Base-by-base conservation (phyloP, 2,329 filamentous ascomycete species). In the Teratosphaeria nubilosa region DNA sequence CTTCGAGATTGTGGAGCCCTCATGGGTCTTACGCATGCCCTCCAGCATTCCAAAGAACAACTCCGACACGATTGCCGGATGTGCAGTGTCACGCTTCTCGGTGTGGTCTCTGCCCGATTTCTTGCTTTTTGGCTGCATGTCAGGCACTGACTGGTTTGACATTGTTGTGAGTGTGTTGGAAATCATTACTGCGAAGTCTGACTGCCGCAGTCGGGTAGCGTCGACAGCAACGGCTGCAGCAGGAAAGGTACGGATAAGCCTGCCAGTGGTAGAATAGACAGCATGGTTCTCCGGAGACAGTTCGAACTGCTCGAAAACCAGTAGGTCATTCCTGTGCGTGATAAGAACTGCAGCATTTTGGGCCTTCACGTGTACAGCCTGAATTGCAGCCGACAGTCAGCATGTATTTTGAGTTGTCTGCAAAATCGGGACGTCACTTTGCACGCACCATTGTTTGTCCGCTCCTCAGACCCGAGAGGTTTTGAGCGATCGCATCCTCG, bases 1-100 rank as follows among this genome's bases (percentile, higher is more conserved):
- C 65, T 89, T 89, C 0, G 73, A 73, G 1, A 86, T 66, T 0
- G 74, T 25, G 0, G 70, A 62, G 0, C 77, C 70, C 0, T 69
- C 56, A 0, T 73, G 59, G 0, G 72, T 62, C 0, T 65, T 57
- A 0, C 85, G 85, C 6, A 80, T 74, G 0, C 76, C 79, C 63
- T 83, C 79, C 0, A 89, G 69, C 0, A 88, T 67, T 0, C 82
- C 77, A 71, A 86, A 81, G 9, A 88, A 73, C 59, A 86, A 74
- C 9, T 82, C 76, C 0, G 77, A 81, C 2, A 90, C 77, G 1
- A 88, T 68, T 0, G 78, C 73, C 0, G 86, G 85, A 56, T 81
- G 69, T 0, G 75, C 69, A 0, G 82, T 83, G 54, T 88, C 81
- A 7, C 86, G 79, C 16, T 70, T 70, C 65, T 89, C 86, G 10